Conservation (phyloP, 2,329 filamentous ascomycete species). For the Aspergillus novofumigatus region DNA sequence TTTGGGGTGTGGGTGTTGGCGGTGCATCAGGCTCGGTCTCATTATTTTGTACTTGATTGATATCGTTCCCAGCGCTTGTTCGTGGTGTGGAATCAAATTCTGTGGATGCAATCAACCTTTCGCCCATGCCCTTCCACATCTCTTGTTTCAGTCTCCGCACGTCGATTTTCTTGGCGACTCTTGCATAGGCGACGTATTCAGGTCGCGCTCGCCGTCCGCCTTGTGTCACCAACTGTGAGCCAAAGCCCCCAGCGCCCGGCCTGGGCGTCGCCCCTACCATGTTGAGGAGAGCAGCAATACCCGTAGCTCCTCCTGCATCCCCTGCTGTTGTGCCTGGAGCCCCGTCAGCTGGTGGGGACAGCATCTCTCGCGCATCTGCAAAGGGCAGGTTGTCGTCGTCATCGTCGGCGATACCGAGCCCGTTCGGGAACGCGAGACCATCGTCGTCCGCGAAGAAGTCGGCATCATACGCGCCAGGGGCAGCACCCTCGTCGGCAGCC, state of each 20-base stretch:
- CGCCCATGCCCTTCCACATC: slow-evolving; percentile 61
- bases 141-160: slow-evolving; percentile 61
- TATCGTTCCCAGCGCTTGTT: slow-evolving; percentile 20
- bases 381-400: slow-evolving; percentile 46
- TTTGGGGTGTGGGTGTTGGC: slow-evolving; percentile 30
- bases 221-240: slow-evolving; percentile 60
- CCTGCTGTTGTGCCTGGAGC: slow-evolving; percentile 28
- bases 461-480: slow-evolving; percentile 81
- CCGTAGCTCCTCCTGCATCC: slow-evolving; percentile 32
- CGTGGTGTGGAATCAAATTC: slow-evolving; percentile 29
- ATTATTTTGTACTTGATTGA: slow-evolving; percentile 10
- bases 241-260: slow-evolving; percentile 51
- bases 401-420: slow-evolving; percentile 43
- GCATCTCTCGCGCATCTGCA: slow-evolving; percentile 47
- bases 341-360: slow-evolving; percentile 40
- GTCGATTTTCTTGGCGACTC: slow-evolving; percentile 64
- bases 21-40: slow-evolving; percentile 28
- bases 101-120: slow-evolving; percentile 34
- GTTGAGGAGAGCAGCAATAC: slow-evolving; percentile 37
- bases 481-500: slow-evolving; percentile 52
- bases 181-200: slow-evolving; percentile 63
- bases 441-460: slow-evolving; percentile 87
- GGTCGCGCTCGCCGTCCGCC: slow-evolving; percentile 54
- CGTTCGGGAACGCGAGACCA: slow-evolving; percentile 44
- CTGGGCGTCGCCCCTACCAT: slow-evolving; percentile 39